These are phyloP conservation scores for Saccharomycopsis olivae DNA, from an alignment of 805 yeast species.

Conservation along the genomic window DNA sequence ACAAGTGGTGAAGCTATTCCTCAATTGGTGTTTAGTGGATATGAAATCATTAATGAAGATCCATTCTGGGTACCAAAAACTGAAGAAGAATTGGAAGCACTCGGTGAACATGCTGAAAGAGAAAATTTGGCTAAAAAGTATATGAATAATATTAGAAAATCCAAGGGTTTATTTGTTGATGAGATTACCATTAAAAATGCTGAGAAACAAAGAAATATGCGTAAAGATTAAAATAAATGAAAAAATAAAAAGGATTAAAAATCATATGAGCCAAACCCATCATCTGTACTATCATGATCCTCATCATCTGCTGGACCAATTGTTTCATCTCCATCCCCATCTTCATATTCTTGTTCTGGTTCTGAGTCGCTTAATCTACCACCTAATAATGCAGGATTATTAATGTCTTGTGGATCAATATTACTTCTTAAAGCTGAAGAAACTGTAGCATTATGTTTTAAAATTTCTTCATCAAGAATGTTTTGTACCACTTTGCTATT, in stretches of 20 bases:
- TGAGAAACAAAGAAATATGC: conserved; percentile 86
- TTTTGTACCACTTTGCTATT: background rate
- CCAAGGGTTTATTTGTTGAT: conserved; percentile 84
- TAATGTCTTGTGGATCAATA: conserved; percentile 12
- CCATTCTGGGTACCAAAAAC: conserved; percentile 99
- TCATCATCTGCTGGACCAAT: background rate
- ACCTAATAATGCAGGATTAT: conserved; percentile 3
- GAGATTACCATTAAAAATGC: conserved; percentile 87
- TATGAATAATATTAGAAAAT: conserved; percentile 69
- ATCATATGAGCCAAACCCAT: too few relatives aligned
- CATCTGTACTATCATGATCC: background rate
- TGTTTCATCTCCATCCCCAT: conserved; percentile 2
- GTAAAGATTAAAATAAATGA: conserved; percentile 61
- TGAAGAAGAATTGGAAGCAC: conserved; percentile 87
- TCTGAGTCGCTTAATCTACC: conserved; percentile 20
- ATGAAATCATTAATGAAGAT: conserved; percentile 76
- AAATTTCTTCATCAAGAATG: conserved; percentile 4
- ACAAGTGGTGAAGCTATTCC: conserved; percentile 98
- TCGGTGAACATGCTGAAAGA: conserved; percentile 86
- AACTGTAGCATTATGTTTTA: conserved; percentile 8
- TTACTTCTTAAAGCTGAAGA: background rate
- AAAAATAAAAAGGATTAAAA: too few relatives aligned
- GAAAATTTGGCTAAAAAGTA: conserved; percentile 85
- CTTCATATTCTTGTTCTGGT: conserved; percentile 4
- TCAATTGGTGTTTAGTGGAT: conserved; percentile 85